Base-by-base conservation (phyloP, 305 asterid species). In the Euphrasia arctica region DNA sequence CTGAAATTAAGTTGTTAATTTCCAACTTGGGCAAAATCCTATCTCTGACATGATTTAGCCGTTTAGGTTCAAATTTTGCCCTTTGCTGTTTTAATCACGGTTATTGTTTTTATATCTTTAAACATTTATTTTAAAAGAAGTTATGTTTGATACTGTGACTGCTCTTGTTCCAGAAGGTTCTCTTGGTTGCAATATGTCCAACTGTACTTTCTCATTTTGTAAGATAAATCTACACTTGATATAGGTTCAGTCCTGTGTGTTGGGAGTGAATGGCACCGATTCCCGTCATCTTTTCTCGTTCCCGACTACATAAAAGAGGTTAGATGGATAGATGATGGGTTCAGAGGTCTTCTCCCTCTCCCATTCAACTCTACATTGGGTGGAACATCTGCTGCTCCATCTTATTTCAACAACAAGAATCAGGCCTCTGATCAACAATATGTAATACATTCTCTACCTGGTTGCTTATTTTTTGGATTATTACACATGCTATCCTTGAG, bases 231-330 rank as follows among this genome's bases (percentile, higher is more conserved):
- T 22, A 27, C 67, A 52, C 73, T 62, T 61, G 59, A 56, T 52
- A 55, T 65, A 93, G 99, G 95, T 80, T 56, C 97, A 0, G 81
- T 83, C 67, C 70, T 93, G 22, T 93, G 99, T 69, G 85, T 93
- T 75, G 97, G 99, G 68, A 86, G 95, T 31, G 99, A 93, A 77
- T 93, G 99, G 99, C 99, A 93, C 74, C 83, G 95, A 10, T 93
- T 72, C 77, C 99, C 99, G 1, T 90, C 99, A 67, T 93, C 97
- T 31, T 93, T 93, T 72, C 77, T 93, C 45, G 82, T 93, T 73
- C 99, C 99, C 34, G 88, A 83, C 47, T 90, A 88, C 60, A 81
- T 90, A 51, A 47, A 68, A 54, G 90, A 93, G 79, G 95, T 90
- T 68, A 80, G 83, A 67, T 93, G 99, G 99, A 75, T 93, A 74